phyloP scores from a whole-genome alignment of 768 basidiomycete genomes.

The Chiua virens region DNA sequence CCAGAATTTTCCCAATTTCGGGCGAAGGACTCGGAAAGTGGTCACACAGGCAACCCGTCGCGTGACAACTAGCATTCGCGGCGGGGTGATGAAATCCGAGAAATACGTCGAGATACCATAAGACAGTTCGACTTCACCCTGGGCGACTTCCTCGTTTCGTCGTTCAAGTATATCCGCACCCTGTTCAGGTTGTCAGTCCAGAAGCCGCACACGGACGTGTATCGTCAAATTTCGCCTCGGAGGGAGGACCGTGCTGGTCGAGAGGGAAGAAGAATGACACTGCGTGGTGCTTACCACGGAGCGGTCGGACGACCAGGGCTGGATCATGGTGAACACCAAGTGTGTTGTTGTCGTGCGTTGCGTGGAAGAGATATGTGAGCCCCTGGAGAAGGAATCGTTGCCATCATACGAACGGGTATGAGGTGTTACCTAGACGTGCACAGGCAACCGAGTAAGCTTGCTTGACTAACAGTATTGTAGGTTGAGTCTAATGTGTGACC shows the following conservation, averaged over 20 bases:
- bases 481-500: too few relatives aligned
- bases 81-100: too few relatives aligned
- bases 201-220: neutral
- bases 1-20: too few relatives aligned
- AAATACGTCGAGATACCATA: too few relatives aligned
- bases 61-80: too few relatives aligned
- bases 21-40: too few relatives aligned
- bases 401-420: conserved; percentile 3
- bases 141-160: too few relatives aligned
- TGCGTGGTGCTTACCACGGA: conserved; percentile 7
- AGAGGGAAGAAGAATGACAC: conserved; percentile 5
- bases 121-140: too few relatives aligned
- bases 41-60: too few relatives aligned
- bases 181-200: too few relatives aligned
- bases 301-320: conserved; percentile 10
- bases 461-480: too few relatives aligned
- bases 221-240: conserved; percentile 8
- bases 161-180: too few relatives aligned
- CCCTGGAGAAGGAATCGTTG: conserved; percentile 4
- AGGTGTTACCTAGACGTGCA: neutral
- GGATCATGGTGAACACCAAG: conserved; percentile 17
- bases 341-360: conserved; percentile 13
- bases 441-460: neutral
- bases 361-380: conserved; percentile 1
- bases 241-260: neutral